A percentile compares a stretch with the other conserved stretches of the same genome.
These are phyloP conservation scores for Botrytis cinerea DNA, from an alignment of 2,329 filamentous ascomycete genomes.

Conservation along the genomic window DNA sequence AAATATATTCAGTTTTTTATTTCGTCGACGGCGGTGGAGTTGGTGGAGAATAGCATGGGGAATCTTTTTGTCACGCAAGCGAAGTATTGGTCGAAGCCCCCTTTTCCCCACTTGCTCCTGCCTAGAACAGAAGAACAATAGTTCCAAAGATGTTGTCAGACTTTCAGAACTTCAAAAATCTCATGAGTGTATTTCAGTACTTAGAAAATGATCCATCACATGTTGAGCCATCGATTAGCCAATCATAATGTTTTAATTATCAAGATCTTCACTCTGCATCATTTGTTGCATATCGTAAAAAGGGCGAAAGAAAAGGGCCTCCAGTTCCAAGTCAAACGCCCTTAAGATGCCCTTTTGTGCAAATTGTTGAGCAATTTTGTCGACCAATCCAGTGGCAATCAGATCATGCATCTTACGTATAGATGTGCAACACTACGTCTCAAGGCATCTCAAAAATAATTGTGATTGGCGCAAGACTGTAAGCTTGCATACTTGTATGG, in stretches of 20 bases:
- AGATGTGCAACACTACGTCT: not conserved
- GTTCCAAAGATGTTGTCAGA: too few species aligned
- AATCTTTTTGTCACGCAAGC: not conserved
- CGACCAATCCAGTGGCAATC: not conserved
- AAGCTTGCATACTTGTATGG: not conserved
- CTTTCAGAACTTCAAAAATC: not conserved
- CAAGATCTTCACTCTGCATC: constrained; percentile 1
- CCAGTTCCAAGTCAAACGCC: not conserved
- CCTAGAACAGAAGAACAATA: not conserved
- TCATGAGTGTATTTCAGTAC: fast-evolving
- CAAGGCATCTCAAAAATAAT: not conserved
- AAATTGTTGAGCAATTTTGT: not conserved
- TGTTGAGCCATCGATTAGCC: not conserved
- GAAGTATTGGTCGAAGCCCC: not conserved
- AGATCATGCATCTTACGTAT: not conserved
- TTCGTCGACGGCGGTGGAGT: not conserved
- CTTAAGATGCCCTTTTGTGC: not conserved
- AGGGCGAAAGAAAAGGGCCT: constrained; percentile 4
- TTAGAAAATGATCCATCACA: not conserved
- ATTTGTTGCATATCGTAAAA: constrained; percentile 22
- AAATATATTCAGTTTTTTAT: not conserved
- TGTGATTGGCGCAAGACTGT: not conserved
- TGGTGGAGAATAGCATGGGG: not conserved
- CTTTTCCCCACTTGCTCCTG: not conserved
- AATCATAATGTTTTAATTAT: not conserved